Percentiles rank a stretch among this genome's conserved stretches.
These are phyloP conservation scores for Hanseniaspora mollemarum DNA, from an alignment of 805 yeast genomes.

Conservation along the genomic window DNA sequence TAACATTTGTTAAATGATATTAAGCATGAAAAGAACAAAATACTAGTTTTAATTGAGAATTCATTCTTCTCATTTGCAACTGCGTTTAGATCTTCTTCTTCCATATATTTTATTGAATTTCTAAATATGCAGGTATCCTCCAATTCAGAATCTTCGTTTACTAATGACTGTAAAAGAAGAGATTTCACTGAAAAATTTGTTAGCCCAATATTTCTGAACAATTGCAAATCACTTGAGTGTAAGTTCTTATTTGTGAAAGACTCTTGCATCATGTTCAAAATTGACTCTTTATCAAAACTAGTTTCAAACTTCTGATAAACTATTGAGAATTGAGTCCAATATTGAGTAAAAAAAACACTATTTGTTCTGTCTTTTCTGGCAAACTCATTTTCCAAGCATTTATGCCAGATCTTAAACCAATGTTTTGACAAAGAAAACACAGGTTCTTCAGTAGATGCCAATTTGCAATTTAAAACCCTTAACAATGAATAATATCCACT, in stretches of 20 bases:
- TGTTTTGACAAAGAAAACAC: conserved; percentile 21
- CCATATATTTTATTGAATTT: not conserved
- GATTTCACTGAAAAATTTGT: not conserved
- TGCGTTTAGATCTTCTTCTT: not conserved
- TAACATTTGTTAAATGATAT: not conserved
- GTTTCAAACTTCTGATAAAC: conserved; percentile 23
- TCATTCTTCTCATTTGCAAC: not conserved
- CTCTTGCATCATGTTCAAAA: not conserved
- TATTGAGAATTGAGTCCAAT: conserved; percentile 28
- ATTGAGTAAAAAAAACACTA: conserved; percentile 27
- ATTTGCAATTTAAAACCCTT: conserved; percentile 18
- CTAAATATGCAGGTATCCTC: not conserved
- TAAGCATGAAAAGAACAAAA: not conserved
- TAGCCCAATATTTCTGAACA: not conserved
- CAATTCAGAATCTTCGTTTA: not conserved
- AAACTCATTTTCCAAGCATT: conserved; percentile 24
- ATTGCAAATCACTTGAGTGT: not conserved
- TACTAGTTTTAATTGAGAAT: not conserved
- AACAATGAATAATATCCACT: conserved; percentile 37
- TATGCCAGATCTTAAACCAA: conserved; percentile 27
- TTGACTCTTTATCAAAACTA: not conserved
- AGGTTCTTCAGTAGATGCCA: conserved; percentile 16
- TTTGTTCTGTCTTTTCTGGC: conserved; percentile 22
- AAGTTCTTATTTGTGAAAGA: not conserved
- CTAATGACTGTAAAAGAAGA: not conserved